Evolutionary conservation across 176 grass and related monocot species (phyloP).

Genomic region (Alloteropsis semialata): DNA sequence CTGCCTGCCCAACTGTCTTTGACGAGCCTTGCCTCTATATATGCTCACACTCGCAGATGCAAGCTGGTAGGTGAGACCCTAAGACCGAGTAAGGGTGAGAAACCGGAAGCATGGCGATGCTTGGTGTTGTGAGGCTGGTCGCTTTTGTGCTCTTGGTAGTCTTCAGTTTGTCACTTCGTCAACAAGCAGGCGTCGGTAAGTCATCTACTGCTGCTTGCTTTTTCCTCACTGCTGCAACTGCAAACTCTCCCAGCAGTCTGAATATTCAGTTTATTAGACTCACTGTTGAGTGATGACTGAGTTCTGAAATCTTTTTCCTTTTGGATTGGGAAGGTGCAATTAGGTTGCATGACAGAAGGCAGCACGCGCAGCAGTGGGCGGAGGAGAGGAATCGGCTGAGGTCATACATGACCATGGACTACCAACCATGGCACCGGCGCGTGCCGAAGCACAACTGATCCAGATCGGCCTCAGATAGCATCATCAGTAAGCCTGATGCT

Average conservation of each 20-base stretch:
- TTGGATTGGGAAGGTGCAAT: conserved; percentile 43
- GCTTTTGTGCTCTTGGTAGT: conserved; percentile 40
- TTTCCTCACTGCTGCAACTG: neutral
- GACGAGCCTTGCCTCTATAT: conserved; percentile 34
- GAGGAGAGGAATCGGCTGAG: conserved; percentile 51
- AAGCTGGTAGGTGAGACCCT: conserved; percentile 9
- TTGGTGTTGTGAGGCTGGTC: conserved; percentile 36
- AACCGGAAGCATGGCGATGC: conserved; percentile 42
- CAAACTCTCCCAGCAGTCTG: neutral
- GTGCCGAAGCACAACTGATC: conserved; percentile 54
- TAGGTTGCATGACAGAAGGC: conserved; percentile 47
- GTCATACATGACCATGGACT: conserved; percentile 55
- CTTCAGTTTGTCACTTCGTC: conserved; percentile 49
- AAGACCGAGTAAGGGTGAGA: conserved; percentile 2
- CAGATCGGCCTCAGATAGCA: neutral
- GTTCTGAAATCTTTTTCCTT: neutral
- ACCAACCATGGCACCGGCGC: neutral
- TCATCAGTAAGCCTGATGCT: neutral
- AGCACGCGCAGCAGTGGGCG: conserved; percentile 45
- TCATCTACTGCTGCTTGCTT: neutral
- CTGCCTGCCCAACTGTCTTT: conserved; percentile 26
- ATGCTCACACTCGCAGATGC: neutral
- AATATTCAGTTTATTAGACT: too few species aligned
- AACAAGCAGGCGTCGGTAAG: conserved; percentile 64
- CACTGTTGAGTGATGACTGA: neutral